Percentiles rank a stretch among this genome's conserved stretches.
phyloP scores from a whole-genome alignment of 768 basidiomycete genomes.

The Leccinum rimulosum region DNA sequence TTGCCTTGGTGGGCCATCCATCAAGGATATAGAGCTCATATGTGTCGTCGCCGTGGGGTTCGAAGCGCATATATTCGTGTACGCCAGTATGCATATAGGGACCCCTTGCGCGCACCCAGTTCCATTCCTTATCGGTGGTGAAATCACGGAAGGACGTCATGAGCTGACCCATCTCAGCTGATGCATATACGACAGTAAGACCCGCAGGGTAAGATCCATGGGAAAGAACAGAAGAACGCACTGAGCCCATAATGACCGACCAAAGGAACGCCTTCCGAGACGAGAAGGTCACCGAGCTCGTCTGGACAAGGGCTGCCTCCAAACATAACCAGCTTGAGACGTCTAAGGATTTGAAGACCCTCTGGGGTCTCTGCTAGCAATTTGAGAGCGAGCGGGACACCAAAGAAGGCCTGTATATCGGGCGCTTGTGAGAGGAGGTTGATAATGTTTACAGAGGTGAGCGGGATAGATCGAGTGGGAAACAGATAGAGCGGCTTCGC shows the following conservation, averaged over 20 bases:
- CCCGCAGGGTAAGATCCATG: not conserved
- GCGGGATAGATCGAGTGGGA: constrained; percentile 39
- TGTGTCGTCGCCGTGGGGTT: constrained; percentile 38
- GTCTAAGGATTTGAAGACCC: constrained; percentile 39
- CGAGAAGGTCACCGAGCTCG: constrained; percentile 51
- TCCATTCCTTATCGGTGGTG: constrained; percentile 52
- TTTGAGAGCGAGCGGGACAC: constrained; percentile 40
- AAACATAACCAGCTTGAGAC: constrained; percentile 49
- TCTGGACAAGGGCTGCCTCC: constrained; percentile 54
- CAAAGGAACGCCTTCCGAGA: constrained; percentile 46
- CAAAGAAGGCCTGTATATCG: constrained; percentile 32
- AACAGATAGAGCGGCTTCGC: constrained; percentile 43
- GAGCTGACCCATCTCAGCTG: constrained; percentile 37
- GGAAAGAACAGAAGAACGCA: constrained; percentile 26
- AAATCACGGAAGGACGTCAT: constrained; percentile 50
- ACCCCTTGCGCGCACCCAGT: constrained; percentile 43
- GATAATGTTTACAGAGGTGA: constrained; percentile 46
- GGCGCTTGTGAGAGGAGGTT: constrained; percentile 36
- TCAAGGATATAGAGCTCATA: constrained; percentile 51
- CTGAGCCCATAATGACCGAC: constrained; percentile 48
- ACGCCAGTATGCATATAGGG: constrained; percentile 16
- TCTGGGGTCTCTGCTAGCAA: constrained; percentile 48
- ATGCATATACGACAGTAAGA: not conserved
- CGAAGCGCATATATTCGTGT: constrained; percentile 40
- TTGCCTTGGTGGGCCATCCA: constrained; percentile 49